Conservation (phyloP, 768 basidiomycete genomes). For the Polyporus arcularius region DNA sequence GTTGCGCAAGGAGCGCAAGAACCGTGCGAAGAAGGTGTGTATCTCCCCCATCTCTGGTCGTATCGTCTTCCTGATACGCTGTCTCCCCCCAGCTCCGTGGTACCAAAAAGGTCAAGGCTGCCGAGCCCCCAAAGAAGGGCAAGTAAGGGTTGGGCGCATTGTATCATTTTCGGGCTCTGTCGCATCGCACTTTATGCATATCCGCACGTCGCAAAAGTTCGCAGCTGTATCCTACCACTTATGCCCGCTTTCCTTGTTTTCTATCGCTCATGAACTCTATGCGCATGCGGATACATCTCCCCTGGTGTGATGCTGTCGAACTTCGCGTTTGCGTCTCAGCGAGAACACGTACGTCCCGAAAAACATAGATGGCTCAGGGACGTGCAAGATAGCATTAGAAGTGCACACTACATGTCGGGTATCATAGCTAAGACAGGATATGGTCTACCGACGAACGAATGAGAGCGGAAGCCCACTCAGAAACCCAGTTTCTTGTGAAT, state of each 20-base stretch:
- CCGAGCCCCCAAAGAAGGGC: constrained; percentile 89
- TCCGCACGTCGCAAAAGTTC: constrained; percentile 34
- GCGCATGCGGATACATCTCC: constrained; percentile 29
- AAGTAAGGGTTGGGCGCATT: constrained; percentile 57
- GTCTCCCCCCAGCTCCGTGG: constrained; percentile 73
- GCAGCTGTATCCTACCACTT: constrained; percentile 44
- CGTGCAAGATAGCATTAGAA: constrained; percentile 19
- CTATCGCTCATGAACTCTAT: constrained; percentile 35
- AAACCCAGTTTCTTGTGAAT: constrained; percentile 96
- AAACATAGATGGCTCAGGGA: background rate
- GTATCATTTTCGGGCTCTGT: constrained; percentile 31
- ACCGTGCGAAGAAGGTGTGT: constrained; percentile 96
- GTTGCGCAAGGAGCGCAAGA: constrained; percentile 99
- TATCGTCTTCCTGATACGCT: constrained; percentile 17
- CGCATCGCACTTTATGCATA: constrained; percentile 35
- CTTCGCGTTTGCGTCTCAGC: background rate
- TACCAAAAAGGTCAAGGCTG: constrained; percentile 93
- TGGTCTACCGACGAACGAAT: constrained; percentile 18
- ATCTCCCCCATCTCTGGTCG: constrained; percentile 14
- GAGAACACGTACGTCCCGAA: background rate
- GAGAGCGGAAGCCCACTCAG: constrained; percentile 34
- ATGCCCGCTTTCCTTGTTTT: constrained; percentile 33
- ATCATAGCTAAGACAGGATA: constrained; percentile 27
- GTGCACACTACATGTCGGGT: constrained; percentile 26
- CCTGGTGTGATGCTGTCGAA: background rate